Conservation (phyloP, 2,329 filamentous ascomycete species). For the Pyricularia sp. region DNA sequence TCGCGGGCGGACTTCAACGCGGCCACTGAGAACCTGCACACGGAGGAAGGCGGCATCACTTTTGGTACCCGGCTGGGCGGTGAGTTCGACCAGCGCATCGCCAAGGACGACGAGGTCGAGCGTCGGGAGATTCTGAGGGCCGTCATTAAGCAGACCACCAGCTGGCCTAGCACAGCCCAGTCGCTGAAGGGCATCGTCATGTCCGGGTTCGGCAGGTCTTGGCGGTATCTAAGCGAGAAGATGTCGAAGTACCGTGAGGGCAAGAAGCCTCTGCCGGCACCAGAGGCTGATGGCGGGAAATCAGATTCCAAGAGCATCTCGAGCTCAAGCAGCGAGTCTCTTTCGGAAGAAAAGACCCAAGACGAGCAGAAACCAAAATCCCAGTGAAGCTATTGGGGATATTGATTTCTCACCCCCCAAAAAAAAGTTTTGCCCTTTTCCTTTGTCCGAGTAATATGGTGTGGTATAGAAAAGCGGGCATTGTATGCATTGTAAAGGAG, state of each 20-base stretch:
- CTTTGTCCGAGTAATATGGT: neutral
- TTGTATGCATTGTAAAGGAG: neutral
- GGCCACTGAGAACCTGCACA: constrained; percentile 66
- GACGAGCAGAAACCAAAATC: neutral
- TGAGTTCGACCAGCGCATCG: constrained; percentile 76
- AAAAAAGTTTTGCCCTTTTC: neutral
- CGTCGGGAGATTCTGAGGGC: constrained; percentile 58
- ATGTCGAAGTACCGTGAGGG: constrained; percentile 48
- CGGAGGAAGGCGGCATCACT: constrained; percentile 51
- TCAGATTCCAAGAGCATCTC: neutral
- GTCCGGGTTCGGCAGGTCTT: constrained; percentile 55
- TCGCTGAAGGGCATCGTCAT: constrained; percentile 75
- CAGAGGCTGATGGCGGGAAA: neutral
- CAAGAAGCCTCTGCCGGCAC: constrained; percentile 4
- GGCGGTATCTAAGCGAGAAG: constrained; percentile 76
- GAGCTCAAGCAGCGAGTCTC: neutral
- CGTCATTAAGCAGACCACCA: constrained; percentile 77
- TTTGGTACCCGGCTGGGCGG: constrained; percentile 67
- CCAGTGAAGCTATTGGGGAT: neutral
- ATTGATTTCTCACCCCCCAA: neutral
- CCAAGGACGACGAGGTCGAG: constrained; percentile 49
- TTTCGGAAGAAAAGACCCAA: neutral
- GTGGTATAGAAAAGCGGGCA: neutral
- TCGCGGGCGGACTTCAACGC: constrained; percentile 70
- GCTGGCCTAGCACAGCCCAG: constrained; percentile 84